Base-by-base conservation (phyloP, 345 rosid species). In the Limnanthes douglasii region DNA sequence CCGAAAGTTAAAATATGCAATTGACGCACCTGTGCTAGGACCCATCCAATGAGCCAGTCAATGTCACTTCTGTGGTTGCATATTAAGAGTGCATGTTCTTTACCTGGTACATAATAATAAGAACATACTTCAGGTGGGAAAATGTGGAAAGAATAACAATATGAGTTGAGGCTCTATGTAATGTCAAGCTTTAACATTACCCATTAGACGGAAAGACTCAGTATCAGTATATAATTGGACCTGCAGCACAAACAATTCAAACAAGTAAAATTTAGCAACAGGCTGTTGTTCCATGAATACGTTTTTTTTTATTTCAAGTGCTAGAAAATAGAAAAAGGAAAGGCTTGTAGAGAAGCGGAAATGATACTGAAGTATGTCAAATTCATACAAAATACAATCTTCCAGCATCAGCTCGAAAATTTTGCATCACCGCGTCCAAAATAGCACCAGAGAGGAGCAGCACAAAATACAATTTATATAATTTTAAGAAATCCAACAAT, bases 11-110 rank as follows among this genome's bases (percentile, higher is more conserved):
- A 26, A 26, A 26, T 2, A 34, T 8, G 7, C 19, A 47, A 35
- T 46, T 11, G 36, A 52, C 34, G 46, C 36, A 90, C 98, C 98
- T 90, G 82, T 65, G 98, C 95, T 59, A 72, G 47, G 41, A 74
- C 43, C 96, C 95, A 90, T 47, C 98, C 98, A 30, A 90, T 79
- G 51, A 90, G 84, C 98, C 98, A 80, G 48, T 84, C 98, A 35
- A 90, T 70, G 47, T 84, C 98, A 35, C 98, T 84, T 41, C 48
- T 77, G 61, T 90, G 98, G 57, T 90, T 90, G 61, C 70, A 59
- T 21, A 77, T 45, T 28, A 80, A 66, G 58, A 90, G 83, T 3
- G 93, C 94, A 53, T 80, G 95, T 41, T 84, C 98, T 56, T 74
- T 80, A 17, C 98, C 96, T 90, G 67, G 37, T 57, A 34, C 20